Evolutionary conservation across 345 rosid species (phyloP), one percentile per base, ranked within the genome.

Genomic region (Lepidium aucheri): DNA sequence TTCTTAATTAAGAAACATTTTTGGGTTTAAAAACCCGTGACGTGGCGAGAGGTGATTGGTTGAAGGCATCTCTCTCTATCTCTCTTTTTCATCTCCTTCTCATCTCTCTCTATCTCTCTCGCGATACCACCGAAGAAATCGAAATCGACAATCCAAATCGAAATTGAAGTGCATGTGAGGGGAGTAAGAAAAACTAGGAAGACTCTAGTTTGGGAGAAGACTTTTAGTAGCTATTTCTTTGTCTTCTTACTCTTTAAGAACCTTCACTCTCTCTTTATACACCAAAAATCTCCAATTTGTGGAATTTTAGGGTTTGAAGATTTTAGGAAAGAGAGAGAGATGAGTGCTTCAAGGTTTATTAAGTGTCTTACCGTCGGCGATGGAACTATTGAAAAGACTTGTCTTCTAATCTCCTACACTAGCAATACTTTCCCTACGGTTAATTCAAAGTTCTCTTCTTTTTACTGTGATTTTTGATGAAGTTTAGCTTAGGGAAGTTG

Each of bases 321-420:
- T 16, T 58, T 38, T n/a, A 50, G 15, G 40, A 59, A 51, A 20
- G 59, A 49, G 17, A n/a, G n/a, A 62, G 14, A 71, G 54, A 52
- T 87, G 94, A 85, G 88, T 82, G 85, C 84, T 51, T 85, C 90
- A 32, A 87, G 85, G 79, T 87, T 87, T 80, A 87, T 85, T 22
- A 87, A 87, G 72, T 87, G 94, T 68, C 90, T 87, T 18, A 87
- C 94, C 0, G 94, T 87, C 69, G 88, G 93, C 16, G 93, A 87
- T 45, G 93, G 93, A 10, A 90, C 90, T 40, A 90, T 87, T 8
- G 93, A 90, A 59, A 87, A 87, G 80, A 87, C 93, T 45, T 87
- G 94, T 78, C 81, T 87, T 79, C 92, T 86, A 59, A 86, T 86
- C 56, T 86, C 88, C 65, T 86, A 86, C 75, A 86, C 91, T 66